Conservation (phyloP, 331 rosid genomes). For the Cucumis variabilis region DNA sequence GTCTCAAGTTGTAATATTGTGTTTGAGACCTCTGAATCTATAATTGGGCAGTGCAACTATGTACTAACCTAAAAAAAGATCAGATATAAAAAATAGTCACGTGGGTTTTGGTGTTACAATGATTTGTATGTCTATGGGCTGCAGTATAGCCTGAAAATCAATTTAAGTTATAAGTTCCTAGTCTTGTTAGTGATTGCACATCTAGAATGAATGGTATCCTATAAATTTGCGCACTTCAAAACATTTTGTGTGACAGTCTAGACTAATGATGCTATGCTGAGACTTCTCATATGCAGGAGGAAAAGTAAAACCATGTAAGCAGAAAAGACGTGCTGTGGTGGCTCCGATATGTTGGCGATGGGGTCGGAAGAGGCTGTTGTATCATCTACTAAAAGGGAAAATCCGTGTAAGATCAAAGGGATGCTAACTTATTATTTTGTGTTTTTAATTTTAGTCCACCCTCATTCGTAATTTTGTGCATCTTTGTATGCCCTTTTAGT, state of each 20-base stretch:
- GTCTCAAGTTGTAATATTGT: background rate
- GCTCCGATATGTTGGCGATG: slow-evolving; percentile 46
- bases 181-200: background rate
- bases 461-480: background rate
- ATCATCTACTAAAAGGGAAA: slow-evolving; percentile 41
- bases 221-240: background rate
- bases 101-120: background rate
- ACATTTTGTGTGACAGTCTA: background rate
- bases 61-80: background rate
- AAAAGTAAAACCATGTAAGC: slow-evolving; percentile 5
- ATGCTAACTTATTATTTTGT: background rate
- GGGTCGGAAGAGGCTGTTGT: slow-evolving; percentile 45
- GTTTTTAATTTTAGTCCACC: background rate
- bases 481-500: slow-evolving; percentile 12
- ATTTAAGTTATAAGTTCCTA: background rate
- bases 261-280: background rate
- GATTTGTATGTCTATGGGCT: background rate
- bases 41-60: background rate
- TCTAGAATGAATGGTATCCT: background rate
- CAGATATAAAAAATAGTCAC: background rate
- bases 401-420: slow-evolving; percentile 21
- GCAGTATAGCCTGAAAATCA: background rate
- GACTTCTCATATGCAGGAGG: background rate
- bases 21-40: background rate
- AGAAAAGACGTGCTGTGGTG: background rate